phyloP scores from a whole-genome alignment of 345 rosid species.

The Citrus glauca region DNA sequence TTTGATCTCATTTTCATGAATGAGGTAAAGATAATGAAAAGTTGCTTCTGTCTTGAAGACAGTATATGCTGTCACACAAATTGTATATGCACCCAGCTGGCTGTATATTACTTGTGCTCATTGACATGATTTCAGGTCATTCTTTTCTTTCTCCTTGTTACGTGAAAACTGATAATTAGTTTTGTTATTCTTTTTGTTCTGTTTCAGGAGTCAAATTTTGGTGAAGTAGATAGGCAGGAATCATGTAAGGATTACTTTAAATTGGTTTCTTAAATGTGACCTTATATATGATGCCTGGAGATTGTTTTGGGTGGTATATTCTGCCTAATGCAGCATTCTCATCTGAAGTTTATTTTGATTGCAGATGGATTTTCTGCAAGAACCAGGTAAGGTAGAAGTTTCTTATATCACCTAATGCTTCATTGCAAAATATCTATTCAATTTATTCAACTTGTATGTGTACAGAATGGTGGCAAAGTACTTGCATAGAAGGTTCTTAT shows the following conservation, averaged over 20 bases:
- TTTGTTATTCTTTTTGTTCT: conserved; percentile 4
- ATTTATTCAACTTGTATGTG: conserved; percentile 16
- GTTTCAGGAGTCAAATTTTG: conserved; percentile 28
- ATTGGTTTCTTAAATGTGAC: not conserved
- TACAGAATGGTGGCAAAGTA: conserved; percentile 50
- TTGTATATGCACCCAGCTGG: not conserved
- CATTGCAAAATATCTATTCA: not conserved
- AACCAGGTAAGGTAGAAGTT: conserved; percentile 25
- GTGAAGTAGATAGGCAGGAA: conserved; percentile 25
- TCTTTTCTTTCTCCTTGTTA: not conserved
- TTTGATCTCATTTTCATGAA: conserved; percentile 34
- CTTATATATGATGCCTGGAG: not conserved
- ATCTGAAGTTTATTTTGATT: conserved; percentile 16
- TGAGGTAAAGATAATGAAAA: conserved; percentile 32
- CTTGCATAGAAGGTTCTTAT: conserved; percentile 41
- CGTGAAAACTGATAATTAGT: not conserved
- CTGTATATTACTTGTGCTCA: not conserved
- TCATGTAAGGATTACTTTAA: conserved; percentile 34
- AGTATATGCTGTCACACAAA: not conserved
- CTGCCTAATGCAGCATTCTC: conserved; percentile 2
- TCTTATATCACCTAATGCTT: not conserved
- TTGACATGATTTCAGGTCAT: not conserved
- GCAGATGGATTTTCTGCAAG: conserved; percentile 44
- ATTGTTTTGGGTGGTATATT: not conserved
- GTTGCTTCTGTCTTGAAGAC: not conserved